These are phyloP conservation scores for Solanum phureja DNA, from an alignment of 257 asterid species.

Conservation along the genomic window DNA sequence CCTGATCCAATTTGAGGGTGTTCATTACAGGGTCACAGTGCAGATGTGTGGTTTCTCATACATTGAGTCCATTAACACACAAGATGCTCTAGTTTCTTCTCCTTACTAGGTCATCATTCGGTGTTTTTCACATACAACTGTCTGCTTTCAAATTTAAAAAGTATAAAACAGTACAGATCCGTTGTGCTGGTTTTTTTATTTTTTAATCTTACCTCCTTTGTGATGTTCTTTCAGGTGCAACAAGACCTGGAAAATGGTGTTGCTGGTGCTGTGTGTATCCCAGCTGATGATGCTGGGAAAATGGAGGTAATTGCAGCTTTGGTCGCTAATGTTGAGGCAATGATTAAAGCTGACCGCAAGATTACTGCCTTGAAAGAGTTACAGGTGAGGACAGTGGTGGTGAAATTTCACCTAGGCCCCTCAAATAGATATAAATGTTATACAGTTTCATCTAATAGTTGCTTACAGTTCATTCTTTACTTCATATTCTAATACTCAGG, in stretches of 20 bases:
- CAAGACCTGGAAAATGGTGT: constrained; percentile 67
- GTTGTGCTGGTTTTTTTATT: not conserved
- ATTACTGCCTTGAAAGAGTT: constrained; percentile 85
- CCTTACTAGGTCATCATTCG: not conserved
- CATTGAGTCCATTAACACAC: not conserved
- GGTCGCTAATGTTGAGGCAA: constrained; percentile 77
- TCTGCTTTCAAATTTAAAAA: not conserved
- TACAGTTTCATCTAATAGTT: not conserved
- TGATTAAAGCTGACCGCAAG: constrained; percentile 95
- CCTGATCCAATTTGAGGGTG: not conserved
- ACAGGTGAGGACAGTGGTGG: constrained; percentile 40
- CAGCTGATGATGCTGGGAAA: constrained; percentile 54
- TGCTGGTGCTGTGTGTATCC: constrained; percentile 73
- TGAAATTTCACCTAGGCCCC: not conserved
- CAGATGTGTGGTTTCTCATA: not conserved
- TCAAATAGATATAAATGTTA: not conserved
- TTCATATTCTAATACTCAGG: constrained; percentile 23
- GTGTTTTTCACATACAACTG: not conserved
- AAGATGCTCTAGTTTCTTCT: not conserved
- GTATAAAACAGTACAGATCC: not conserved
- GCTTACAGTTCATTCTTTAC: not conserved
- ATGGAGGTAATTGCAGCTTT: constrained; percentile 68
- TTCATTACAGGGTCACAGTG: not conserved
- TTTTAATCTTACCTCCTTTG: not conserved
- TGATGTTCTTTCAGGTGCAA: constrained; percentile 39